Conservation (phyloP, 441 rosid genomes). For the Populus hybrid region DNA sequence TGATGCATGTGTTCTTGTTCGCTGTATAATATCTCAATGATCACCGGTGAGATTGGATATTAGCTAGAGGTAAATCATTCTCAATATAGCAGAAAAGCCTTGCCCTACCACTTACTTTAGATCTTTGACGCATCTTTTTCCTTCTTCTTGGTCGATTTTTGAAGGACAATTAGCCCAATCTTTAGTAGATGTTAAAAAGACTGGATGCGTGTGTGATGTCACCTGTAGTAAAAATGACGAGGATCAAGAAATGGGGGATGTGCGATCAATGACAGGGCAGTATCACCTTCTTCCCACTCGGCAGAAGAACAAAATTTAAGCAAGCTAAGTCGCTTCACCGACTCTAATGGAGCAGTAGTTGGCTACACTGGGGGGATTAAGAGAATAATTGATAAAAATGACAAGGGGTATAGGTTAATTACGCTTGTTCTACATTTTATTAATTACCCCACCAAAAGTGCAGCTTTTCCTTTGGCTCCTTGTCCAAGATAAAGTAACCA, state of each 20-base stretch:
- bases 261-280: not conserved
- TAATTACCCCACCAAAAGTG: no score
- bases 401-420: not conserved
- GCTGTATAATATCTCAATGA: not conserved
- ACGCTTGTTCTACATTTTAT: not conserved
- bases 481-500: no score
- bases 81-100: not conserved
- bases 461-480: no score
- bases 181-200: not conserved
- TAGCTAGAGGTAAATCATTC: not conserved
- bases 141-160: not conserved
- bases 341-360: not conserved
- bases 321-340: not conserved
- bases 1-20: not conserved
- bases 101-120: not conserved
- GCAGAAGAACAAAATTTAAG: not conserved
- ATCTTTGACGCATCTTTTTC: not conserved
- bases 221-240: not conserved
- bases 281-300: not conserved
- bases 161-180: not conserved
- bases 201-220: no score
- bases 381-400: not conserved
- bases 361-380: not conserved
- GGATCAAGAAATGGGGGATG: not conserved
- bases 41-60: not conserved